phyloP scores from a whole-genome alignment of 139 green algal species.

The Yamagishiella unicocca region DNA sequence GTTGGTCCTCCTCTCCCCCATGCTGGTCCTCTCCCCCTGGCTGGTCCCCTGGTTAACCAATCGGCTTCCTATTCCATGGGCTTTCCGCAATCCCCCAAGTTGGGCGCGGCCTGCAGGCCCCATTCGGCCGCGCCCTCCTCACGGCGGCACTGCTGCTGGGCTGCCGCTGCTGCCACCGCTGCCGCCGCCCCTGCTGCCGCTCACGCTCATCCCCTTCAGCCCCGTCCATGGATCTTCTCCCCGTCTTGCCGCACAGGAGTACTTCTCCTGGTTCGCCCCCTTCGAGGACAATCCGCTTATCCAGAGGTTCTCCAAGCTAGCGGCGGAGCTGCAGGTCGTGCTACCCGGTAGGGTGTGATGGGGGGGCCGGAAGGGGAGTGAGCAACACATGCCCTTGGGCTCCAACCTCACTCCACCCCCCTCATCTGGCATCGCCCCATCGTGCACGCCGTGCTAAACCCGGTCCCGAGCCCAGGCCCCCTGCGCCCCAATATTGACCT shows the following conservation, averaged over 20 bases:
- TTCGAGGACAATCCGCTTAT: slow-evolving; percentile 65
- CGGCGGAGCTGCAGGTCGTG: slow-evolving; percentile 76
- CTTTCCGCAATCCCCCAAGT: no score
- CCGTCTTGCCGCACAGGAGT: slow-evolving; percentile 55
- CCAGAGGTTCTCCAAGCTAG: slow-evolving; percentile 64
- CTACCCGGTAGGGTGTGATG: slow-evolving; percentile 51
- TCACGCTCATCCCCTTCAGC: background rate
- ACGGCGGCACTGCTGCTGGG: background rate
- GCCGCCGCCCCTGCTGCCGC: background rate
- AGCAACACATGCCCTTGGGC: no score
- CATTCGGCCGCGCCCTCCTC: background rate
- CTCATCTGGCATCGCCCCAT: no score
- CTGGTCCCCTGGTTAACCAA: no score
- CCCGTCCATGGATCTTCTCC: no score
- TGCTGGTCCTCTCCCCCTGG: no score
- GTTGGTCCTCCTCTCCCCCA: no score
- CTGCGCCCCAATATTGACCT: background rate
- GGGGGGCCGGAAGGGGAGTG: background rate
- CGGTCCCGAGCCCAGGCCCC: no score
- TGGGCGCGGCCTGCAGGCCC: background rate
- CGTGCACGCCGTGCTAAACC: no score
- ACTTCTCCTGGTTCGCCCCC: slow-evolving; percentile 63
- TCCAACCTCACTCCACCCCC: background rate
- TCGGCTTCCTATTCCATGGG: no score
- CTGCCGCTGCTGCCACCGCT: background rate